Base-by-base conservation (phyloP, 768 basidiomycete genomes). In the Hypholoma fasciculare region DNA sequence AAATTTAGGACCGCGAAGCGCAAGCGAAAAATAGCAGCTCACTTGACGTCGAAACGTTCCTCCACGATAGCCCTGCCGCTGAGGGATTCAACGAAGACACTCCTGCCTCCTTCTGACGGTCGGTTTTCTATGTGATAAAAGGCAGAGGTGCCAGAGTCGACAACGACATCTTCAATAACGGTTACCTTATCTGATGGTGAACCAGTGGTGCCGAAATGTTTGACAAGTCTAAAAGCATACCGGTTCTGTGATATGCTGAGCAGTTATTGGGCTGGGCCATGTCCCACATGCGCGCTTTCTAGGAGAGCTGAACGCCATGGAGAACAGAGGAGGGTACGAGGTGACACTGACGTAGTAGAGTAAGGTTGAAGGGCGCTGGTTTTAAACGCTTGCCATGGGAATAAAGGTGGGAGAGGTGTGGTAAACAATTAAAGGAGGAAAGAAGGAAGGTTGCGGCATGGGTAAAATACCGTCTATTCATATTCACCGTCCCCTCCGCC, bases 101-200 rank as follows among this genome's bases (percentile, higher is more conserved):
- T 74, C 4, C 88, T 77, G 3, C 73, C 73, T 20, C 57, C 61
- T 63, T 76, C 75, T 27, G 71, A 74, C 1, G 89, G 81, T 7
- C 90, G 74, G 7, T 67, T 69, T 69, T 92, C 89, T 30, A 82
- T 7, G 76, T 81, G 63, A 82, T 86, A 87, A 4, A 74, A 75
- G 27, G 69, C 64, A 3, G 76, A 76, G 4, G 84, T 73, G 27
- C 85, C 61, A 43, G 87, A 83, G 64, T 89, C 85, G 40, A 86
- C 80, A 12, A 85, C 59, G 16, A 84, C 65, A 44, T 83, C 82
- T 9, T 60, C 57, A 14, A 63, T 57, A 37, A 58, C 30, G 63
- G 74, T 61, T 52, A 80, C 77, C 75, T 27, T 39, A 44, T 42
- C 26, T 42, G 48, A 50, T 30, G 56, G 39, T 49, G 39, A 49